Evolutionary conservation across 2,329 filamentous ascomycete species (phyloP), one percentile per base, ranked within the genome.

Genomic region (Emydomyces testavorans): DNA sequence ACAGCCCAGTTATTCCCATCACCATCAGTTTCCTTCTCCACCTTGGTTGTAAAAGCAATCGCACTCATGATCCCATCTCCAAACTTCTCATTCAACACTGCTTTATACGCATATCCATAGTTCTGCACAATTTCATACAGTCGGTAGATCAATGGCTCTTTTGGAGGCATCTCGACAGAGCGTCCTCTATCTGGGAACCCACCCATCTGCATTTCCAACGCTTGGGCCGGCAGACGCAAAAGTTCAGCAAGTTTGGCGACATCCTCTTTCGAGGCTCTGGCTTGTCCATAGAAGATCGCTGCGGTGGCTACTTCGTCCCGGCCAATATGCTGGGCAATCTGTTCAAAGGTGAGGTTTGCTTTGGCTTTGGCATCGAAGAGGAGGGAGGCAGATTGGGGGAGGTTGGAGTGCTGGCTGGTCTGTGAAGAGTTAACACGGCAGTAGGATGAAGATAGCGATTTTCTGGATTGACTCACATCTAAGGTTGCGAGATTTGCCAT

Each of bases 1-100:
- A 88, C 80, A 3, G 83, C 87, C 87, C 87, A 94, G 5, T 82
- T 73, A 46, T 78, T 76, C 3, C 88, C 89, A 58, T 85, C 78
- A 52, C 83, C 79, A 63, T 95, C 90, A 1, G 82, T 80, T 76
- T 96, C 90, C 76, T 93, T 94, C 65, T 95, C 87, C 2, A 96
- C 84, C 61, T 87, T 87, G 0, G 87, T 94, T 45, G 80, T 84
- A 65, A 94, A 95, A 13, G 80, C 80, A 61, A 95, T 94, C 1
- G 89, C 90, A 62, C 87, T 94, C 90, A 96, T 95, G 61, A 96
- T 96, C 1, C 90, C 90, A 62, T 89, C 84, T 0, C 84, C 84
- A 62, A 87, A 88, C 74, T 95, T 95, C 76, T 96, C 90, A 57
- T 96, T 95, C 65, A 95, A 64, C 3, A 96, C 78, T 0, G 88